Evolutionary conservation across 345 rosid genomes (phyloP).

Genomic region (Heritiera littoralis): DNA sequence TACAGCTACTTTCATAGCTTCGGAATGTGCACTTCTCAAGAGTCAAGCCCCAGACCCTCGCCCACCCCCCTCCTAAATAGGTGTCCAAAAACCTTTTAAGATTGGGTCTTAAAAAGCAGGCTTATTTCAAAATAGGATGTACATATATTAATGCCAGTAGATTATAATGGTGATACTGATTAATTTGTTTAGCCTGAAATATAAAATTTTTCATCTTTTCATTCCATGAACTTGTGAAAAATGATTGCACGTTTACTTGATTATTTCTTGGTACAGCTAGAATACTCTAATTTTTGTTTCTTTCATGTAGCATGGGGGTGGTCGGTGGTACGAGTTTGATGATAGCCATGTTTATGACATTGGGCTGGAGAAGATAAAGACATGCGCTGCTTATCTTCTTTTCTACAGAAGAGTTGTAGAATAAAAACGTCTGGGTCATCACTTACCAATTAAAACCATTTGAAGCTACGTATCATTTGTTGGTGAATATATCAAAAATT

Average conservation of each 20-base stretch:
- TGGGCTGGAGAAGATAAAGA: conserved; percentile 80
- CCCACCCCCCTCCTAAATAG: not conserved
- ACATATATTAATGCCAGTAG: not conserved
- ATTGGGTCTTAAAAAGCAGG: not conserved
- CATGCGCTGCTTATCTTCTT: conserved; percentile 93
- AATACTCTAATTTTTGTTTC: conserved; percentile 14
- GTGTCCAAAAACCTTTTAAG: not conserved
- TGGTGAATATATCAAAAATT: conserved; percentile 29
- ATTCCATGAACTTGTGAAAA: not conserved
- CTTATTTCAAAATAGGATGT: not conserved
- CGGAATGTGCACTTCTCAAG: not conserved
- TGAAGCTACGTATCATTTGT: conserved; percentile 17
- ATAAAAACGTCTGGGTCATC: conserved; percentile 25
- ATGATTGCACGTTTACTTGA: not conserved
- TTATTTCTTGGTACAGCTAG: conserved; percentile 3
- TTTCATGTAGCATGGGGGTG: conserved; percentile 78
- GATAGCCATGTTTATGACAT: conserved; percentile 80
- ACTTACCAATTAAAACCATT: not conserved
- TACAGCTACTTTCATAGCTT: not conserved
- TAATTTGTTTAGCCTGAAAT: not conserved
- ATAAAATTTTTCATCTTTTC: not conserved
- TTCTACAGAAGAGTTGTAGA: conserved; percentile 87
- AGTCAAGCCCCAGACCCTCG: not conserved
- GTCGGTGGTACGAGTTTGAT: conserved; percentile 89
- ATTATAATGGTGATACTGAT: not conserved